Conservation (phyloP, 352 stramenopile species). For the Elongisporangium anandrum region DNA sequence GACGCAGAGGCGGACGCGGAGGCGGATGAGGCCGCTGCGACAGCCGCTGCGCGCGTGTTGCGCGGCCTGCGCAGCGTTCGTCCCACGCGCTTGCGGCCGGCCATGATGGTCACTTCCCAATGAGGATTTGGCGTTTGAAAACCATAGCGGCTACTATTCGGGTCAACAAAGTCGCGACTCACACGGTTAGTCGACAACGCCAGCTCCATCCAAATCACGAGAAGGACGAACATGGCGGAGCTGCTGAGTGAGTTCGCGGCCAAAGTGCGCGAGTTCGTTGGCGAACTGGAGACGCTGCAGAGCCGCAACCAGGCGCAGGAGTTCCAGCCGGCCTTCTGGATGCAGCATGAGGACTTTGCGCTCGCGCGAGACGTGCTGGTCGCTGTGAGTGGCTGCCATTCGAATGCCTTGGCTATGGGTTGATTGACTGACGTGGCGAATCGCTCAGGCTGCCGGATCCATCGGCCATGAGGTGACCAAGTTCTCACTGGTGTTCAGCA, state of each 20-base stretch:
- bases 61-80: constrained; percentile 42
- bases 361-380: constrained; percentile 78
- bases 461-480: constrained; percentile 85
- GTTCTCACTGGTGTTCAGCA: constrained; percentile 84
- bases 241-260: constrained; percentile 58
- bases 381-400: constrained; percentile 29
- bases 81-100: constrained; percentile 16
- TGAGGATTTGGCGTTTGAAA: background rate
- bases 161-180: background rate
- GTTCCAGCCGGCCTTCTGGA: constrained; percentile 78
- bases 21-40: constrained; percentile 3
- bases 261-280: constrained; percentile 39
- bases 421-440: constrained; percentile 1
- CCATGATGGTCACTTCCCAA: background rate
- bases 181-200: background rate
- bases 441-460: constrained; percentile 40
- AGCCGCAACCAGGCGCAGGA: constrained; percentile 37
- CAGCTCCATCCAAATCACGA: background rate
- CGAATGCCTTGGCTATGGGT: constrained; percentile 4
- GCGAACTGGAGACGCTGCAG: constrained; percentile 62
- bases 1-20: constrained; percentile 10
- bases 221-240: constrained; percentile 28
- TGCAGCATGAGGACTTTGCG: constrained; percentile 70
- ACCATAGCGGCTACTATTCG: background rate
- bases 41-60: constrained; percentile 11